Evolutionary conservation across 495 filamentous ascomycete genomes (phyloP).

Genomic region (Lepidopterella palustris): DNA sequence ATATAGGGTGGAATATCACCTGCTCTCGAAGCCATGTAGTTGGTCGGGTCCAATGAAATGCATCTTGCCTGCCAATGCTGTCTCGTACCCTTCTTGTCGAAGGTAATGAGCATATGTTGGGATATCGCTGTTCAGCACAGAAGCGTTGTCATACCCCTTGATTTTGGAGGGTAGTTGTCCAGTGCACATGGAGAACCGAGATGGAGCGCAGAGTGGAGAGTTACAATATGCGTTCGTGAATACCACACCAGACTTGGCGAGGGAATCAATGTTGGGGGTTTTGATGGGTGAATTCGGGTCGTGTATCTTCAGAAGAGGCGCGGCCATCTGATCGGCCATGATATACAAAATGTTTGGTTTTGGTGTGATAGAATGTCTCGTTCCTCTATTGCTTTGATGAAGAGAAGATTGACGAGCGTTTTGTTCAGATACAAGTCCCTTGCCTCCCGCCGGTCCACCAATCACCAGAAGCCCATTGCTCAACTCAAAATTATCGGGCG

Average conservation of each 20-base stretch:
- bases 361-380: neutral
- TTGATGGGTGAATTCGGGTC: slow-evolving; percentile 73
- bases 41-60: slow-evolving; percentile 87
- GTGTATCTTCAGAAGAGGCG: slow-evolving; percentile 76
- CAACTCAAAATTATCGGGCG: neutral
- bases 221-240: slow-evolving; percentile 90
- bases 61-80: slow-evolving; percentile 88
- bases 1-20: slow-evolving; percentile 28
- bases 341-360: slow-evolving; percentile 77
- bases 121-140: slow-evolving; percentile 62
- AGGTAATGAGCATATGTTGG: slow-evolving; percentile 88
- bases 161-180: slow-evolving; percentile 83
- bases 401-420: neutral
- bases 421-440: neutral
- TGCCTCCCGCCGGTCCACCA: neutral
- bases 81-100: slow-evolving; percentile 77
- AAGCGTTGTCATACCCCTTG: slow-evolving; percentile 80
- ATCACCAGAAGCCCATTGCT: neutral
- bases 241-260: slow-evolving; percentile 69
- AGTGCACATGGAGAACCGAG: slow-evolving; percentile 82
- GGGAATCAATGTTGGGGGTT: slow-evolving; percentile 76
- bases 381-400: neutral
- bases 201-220: slow-evolving; percentile 80
- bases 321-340: slow-evolving; percentile 90
- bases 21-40: slow-evolving; percentile 81